phyloP scores from a whole-genome alignment of 2,329 filamentous ascomycete species.

The Pleoardoris graminearum region DNA sequence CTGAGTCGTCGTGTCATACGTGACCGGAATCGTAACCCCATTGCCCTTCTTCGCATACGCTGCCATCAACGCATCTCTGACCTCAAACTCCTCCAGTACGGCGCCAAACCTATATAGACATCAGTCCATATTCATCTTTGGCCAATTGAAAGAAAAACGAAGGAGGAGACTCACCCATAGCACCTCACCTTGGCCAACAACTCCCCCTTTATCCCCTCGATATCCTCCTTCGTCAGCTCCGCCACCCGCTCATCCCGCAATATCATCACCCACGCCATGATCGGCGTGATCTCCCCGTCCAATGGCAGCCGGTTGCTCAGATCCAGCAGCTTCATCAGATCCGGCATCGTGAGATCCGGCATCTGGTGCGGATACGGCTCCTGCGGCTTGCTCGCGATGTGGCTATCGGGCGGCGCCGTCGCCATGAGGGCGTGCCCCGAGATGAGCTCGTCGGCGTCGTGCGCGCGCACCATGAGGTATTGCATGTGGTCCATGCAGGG shows the following conservation, averaged over 20 bases:
- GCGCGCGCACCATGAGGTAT: conserved; percentile 67
- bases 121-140: conserved; percentile 14
- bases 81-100: conserved; percentile 72
- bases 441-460: conserved; percentile 57
- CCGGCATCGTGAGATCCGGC: conserved; percentile 72
- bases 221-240: conserved; percentile 69
- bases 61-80: conserved; percentile 75
- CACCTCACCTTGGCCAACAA: conserved; percentile 82
- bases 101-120: conserved; percentile 61
- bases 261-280: conserved; percentile 91
- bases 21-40: conserved; percentile 6
- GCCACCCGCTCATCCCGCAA: conserved; percentile 61
- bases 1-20: not conserved
- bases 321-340: conserved; percentile 80
- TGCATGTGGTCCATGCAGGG: conserved; percentile 92
- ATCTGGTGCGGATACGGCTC: conserved; percentile 69
- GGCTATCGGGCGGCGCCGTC: conserved; percentile 75
- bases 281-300: conserved; percentile 88
- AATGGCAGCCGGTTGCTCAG: conserved; percentile 81
- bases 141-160: not conserved
- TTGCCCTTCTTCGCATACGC: conserved; percentile 63
- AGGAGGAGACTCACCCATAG: conserved; percentile 77
- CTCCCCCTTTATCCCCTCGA: conserved; percentile 72
- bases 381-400: conserved; percentile 59
- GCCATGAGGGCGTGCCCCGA: conserved; percentile 95